Conservation (phyloP, 768 basidiomycete species). For the Boletus patriciae region DNA sequence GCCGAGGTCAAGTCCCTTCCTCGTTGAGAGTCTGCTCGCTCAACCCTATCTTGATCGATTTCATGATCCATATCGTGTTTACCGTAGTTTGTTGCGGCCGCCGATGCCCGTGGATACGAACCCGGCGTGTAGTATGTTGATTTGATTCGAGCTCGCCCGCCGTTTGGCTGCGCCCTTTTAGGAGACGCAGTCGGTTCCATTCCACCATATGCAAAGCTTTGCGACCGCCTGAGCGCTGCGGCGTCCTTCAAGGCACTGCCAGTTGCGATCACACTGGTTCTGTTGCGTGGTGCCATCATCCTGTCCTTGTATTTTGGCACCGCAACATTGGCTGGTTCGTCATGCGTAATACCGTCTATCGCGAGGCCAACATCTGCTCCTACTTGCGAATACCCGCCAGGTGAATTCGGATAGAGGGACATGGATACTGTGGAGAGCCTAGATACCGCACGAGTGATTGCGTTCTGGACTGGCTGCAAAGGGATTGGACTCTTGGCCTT, state of each 20-base stretch:
- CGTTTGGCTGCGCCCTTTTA: constrained; percentile 31
- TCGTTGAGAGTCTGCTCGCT: constrained; percentile 45
- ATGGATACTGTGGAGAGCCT: constrained; percentile 44
- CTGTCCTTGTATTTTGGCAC: constrained; percentile 37
- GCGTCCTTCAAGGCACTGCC: constrained; percentile 21
- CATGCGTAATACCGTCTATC: constrained; percentile 40
- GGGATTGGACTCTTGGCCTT: constrained; percentile 30
- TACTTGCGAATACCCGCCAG: constrained; percentile 29
- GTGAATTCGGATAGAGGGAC: constrained; percentile 49
- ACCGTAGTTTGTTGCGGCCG: constrained; percentile 36
- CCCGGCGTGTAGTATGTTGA: constrained; percentile 64
- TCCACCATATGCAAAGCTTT: constrained; percentile 52
- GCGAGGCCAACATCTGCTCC: constrained; percentile 36
- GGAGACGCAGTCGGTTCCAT: constrained; percentile 39
- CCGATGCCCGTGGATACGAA: constrained; percentile 54
- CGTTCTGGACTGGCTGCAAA: constrained; percentile 43
- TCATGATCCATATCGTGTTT: constrained; percentile 37
- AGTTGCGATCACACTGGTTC: constrained; percentile 25
- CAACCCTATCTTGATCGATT: constrained; percentile 26
- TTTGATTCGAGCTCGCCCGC: constrained; percentile 66
- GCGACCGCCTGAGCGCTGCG: constrained; percentile 29
- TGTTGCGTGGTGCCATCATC: constrained; percentile 16
- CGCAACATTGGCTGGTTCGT: constrained; percentile 41
- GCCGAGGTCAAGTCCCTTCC: constrained; percentile 43
- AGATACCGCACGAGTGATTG: constrained; percentile 41